Conservation (phyloP, 1,284 basidiomycete species). For the Austroboletus niveus region DNA sequence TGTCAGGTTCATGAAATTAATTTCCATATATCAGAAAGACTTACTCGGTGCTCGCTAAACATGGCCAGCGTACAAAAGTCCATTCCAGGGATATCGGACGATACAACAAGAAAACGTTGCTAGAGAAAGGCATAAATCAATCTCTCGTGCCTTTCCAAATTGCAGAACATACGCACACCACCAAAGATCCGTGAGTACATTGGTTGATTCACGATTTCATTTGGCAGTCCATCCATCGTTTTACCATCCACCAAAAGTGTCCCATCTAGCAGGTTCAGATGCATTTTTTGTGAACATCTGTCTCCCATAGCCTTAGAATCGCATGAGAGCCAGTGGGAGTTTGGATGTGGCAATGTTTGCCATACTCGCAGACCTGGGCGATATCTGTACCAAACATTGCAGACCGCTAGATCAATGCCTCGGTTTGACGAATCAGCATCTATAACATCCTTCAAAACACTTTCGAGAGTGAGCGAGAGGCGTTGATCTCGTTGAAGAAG, state of each 20-base stretch:
- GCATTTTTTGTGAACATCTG: not conserved
- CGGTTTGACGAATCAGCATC: not conserved
- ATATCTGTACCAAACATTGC: constrained; percentile 29
- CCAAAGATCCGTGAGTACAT: constrained; percentile 36
- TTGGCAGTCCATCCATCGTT: constrained; percentile 39
- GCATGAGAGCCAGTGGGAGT: not conserved
- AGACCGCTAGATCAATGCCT: constrained; percentile 35
- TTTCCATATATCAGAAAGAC: not conserved
- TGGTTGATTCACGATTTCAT: constrained; percentile 31
- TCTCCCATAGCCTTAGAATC: not conserved
- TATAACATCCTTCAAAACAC: constrained; percentile 12
- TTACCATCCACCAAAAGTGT: constrained; percentile 25
- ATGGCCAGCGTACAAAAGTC: constrained; percentile 31
- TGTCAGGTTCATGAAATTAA: not conserved
- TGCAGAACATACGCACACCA: constrained; percentile 17
- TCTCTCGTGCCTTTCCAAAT: not conserved
- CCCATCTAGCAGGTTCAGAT: not conserved
- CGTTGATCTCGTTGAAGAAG: constrained; percentile 24
- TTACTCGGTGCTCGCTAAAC: constrained; percentile 26
- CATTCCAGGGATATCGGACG: constrained; percentile 35
- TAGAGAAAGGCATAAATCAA: constrained; percentile 5
- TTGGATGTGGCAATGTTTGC: not conserved
- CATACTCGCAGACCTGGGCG: not conserved
- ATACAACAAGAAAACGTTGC: constrained; percentile 38
- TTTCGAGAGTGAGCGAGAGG: constrained; percentile 29